Evolutionary conservation across 331 rosid genomes (phyloP).

Genomic region (Quercus lobata): DNA sequence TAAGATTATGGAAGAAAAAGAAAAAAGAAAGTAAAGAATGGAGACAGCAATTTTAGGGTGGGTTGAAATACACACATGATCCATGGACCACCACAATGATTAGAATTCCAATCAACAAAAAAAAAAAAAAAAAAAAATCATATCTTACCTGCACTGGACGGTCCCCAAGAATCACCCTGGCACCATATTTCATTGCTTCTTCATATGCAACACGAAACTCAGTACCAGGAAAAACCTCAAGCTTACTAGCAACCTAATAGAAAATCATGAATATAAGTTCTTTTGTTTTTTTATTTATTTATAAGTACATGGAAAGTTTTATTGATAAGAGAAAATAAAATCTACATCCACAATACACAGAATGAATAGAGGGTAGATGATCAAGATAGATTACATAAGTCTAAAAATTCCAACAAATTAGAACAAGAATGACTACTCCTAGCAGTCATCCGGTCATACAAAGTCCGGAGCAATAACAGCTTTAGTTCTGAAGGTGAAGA

Average conservation of each 20-base stretch:
- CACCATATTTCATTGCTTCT: conserved; percentile 93
- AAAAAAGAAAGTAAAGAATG: neutral
- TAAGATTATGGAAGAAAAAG: neutral
- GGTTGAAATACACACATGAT: neutral
- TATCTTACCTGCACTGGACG: conserved; percentile 88
- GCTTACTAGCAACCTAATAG: conserved; percentile 76
- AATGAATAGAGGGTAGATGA: too few relatives aligned
- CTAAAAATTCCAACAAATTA: too few relatives aligned
- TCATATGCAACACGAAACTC: conserved; percentile 95
- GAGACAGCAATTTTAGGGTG: neutral
- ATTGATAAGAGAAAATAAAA: too few relatives aligned
- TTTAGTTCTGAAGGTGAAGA: too few relatives aligned
- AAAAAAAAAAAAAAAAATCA: conserved; percentile 3
- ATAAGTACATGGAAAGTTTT: too few relatives aligned
- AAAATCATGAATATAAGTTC: conserved; percentile 1
- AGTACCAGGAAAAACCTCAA: conserved; percentile 89
- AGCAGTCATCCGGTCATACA: too few relatives aligned
- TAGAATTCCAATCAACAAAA: neutral
- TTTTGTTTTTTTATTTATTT: too few relatives aligned
- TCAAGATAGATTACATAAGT: too few relatives aligned
- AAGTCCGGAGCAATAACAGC: too few relatives aligned
- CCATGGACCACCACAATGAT: neutral
- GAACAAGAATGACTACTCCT: too few relatives aligned
- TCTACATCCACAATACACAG: too few relatives aligned
- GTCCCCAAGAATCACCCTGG: conserved; percentile 91